Conservation (phyloP, 2,329 filamentous ascomycete genomes). For the Hymenotorrendiella dingleyae region DNA sequence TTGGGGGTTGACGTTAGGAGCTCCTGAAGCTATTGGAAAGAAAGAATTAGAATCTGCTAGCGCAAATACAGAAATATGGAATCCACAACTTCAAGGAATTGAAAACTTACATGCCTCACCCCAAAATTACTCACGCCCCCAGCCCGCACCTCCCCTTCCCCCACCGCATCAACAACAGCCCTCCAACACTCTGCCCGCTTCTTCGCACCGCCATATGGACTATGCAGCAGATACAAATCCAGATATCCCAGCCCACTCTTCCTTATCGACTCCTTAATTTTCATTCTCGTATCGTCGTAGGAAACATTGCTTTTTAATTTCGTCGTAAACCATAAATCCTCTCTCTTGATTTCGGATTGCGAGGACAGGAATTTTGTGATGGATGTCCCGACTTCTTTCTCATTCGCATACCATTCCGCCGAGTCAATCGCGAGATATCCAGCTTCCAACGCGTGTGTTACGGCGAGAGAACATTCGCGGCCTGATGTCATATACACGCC, state of each 20-base stretch:
- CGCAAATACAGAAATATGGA: too few relatives aligned
- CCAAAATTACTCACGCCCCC: conserved; percentile 78
- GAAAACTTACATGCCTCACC: conserved; percentile 58
- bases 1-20: conserved; percentile 36
- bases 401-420: conserved; percentile 59
- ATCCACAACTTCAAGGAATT: background rate
- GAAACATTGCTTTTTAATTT: conserved; percentile 61
- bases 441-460: conserved; percentile 41
- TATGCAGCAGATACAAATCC: conserved; percentile 74
- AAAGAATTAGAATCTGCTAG: background rate
- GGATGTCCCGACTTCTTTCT: conserved; percentile 61
- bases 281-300: conserved; percentile 61
- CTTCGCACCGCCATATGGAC: conserved; percentile 66
- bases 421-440: conserved; percentile 48
- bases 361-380: conserved; percentile 51
- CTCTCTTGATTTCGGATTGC: conserved; percentile 51
- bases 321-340: conserved; percentile 73
- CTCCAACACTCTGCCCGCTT: conserved; percentile 68
- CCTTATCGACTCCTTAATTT: conserved; percentile 60
- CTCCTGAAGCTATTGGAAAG: conserved; percentile 23
- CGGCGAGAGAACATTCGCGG: conserved; percentile 50
- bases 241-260: conserved; percentile 66
- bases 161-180: conserved; percentile 70
- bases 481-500: conserved; percentile 69
- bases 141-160: conserved; percentile 62